These are phyloP conservation scores for Aspergillus sparsus DNA, from an alignment of 495 filamentous ascomycete genomes.

Conservation along the genomic window DNA sequence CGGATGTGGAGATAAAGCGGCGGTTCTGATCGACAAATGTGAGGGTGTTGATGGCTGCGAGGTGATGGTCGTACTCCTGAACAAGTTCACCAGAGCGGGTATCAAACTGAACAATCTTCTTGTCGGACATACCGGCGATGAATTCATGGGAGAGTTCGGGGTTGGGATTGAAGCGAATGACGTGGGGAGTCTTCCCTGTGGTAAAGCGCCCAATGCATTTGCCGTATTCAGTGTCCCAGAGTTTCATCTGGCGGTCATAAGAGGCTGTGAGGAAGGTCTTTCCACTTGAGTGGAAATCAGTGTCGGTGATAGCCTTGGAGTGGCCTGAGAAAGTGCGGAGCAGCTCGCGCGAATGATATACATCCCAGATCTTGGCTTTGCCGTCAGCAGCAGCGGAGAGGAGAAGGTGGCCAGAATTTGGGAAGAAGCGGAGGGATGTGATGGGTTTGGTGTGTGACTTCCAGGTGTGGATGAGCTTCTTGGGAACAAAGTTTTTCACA, in stretches of 20 bases:
- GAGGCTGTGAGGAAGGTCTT: constrained; percentile 86
- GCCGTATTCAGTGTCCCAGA: constrained; percentile 98
- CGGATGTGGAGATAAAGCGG: constrained; percentile 95
- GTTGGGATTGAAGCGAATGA: constrained; percentile 87
- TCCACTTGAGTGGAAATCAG: constrained; percentile 81
- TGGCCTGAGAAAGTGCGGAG: constrained; percentile 89
- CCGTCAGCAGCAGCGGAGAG: constrained; percentile 83
- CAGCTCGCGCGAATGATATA: constrained; percentile 84
- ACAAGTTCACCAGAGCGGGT: constrained; percentile 79
- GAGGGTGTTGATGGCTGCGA: constrained; percentile 96
- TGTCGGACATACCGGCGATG: constrained; percentile 93
- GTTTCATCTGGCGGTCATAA: constrained; percentile 91
- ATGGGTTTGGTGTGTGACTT: constrained; percentile 83
- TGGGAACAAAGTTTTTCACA: constrained; percentile 86
- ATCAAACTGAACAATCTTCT: constrained; percentile 98
- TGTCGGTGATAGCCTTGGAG: constrained; percentile 84
- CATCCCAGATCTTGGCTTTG: constrained; percentile 93
- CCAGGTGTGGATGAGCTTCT: constrained; percentile 90
- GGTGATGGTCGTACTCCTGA: constrained; percentile 97
- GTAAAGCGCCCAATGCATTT: constrained; percentile 82
- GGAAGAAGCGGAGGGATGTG: constrained; percentile 85
- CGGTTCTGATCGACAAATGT: constrained; percentile 94
- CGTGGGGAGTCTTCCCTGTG: constrained; percentile 92
- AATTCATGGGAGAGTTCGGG: constrained; percentile 81
- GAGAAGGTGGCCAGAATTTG: constrained; percentile 80